Evolutionary conservation across 192 early-diverging fungal species (phyloP).

Genomic region (Dimargaris xerosporica): DNA sequence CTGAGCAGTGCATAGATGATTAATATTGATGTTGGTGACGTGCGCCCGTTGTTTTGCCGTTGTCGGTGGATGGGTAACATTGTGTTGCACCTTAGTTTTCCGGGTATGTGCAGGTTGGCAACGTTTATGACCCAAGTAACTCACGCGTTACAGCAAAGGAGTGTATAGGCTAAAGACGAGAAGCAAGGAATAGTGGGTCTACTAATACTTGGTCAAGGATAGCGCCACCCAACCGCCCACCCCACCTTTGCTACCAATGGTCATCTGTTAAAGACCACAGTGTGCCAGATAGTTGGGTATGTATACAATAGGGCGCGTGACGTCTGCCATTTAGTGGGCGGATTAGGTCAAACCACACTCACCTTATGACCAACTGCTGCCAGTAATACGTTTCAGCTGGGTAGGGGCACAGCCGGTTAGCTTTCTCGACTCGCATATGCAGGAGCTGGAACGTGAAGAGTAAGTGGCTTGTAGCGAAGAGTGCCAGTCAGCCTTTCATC

Average conservation of each 20-base stretch:
- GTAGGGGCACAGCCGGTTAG: constrained; percentile 51
- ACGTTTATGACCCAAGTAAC: too few relatives aligned
- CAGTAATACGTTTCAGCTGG: background rate
- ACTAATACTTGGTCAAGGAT: too few relatives aligned
- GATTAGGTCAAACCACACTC: background rate
- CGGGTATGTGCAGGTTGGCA: too few relatives aligned
- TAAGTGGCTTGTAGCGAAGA: constrained; percentile 14
- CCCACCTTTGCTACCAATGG: background rate
- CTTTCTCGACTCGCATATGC: constrained; percentile 31
- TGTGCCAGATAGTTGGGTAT: background rate
- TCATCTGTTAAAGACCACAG: background rate
- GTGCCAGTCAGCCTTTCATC: background rate
- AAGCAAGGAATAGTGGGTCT: too few relatives aligned
- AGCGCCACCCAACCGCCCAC: background rate
- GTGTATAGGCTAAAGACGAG: too few relatives aligned
- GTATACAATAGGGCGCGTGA: background rate
- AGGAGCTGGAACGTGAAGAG: constrained; percentile 39
- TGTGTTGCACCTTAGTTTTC: too few relatives aligned
- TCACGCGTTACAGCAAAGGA: too few relatives aligned
- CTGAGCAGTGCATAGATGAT: too few relatives aligned
- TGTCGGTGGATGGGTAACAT: too few relatives aligned
- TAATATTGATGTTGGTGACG: too few relatives aligned
- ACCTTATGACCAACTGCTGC: background rate
- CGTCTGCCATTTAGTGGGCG: background rate
- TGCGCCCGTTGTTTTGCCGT: too few relatives aligned